A percentile compares a stretch with the other conserved stretches of the same genome.
Conservation (phyloP, 2,329 filamentous ascomycete species). For the Fusarium beomiforme region DNA sequence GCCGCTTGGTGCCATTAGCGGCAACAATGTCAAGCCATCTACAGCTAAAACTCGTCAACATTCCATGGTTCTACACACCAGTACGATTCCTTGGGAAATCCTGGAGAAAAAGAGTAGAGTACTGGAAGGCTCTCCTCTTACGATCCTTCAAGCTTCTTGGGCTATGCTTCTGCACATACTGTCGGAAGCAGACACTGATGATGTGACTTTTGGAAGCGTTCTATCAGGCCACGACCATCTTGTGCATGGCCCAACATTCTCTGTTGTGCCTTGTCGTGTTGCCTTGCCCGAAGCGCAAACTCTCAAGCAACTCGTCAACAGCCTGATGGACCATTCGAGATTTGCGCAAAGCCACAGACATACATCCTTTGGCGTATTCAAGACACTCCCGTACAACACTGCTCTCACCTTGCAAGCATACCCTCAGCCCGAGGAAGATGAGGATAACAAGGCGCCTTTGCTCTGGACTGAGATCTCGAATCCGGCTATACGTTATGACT, state of each 20-base stretch:
- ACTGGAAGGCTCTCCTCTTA: constrained; percentile 4
- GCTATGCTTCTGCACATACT: constrained; percentile 6
- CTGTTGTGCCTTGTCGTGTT: constrained; percentile 16
- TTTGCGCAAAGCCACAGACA: not conserved
- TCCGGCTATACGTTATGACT: constrained; percentile 25
- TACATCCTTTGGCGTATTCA: constrained; percentile 12
- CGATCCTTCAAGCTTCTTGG: constrained; percentile 8
- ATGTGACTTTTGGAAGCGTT: constrained; percentile 6
- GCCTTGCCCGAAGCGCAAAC: not conserved
- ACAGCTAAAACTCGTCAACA: not conserved
- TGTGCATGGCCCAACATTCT: constrained; percentile 14
- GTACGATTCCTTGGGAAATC: not conserved
- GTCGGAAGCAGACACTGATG: constrained; percentile 12
- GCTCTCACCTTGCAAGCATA: constrained; percentile 20
- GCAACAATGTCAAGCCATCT: not conserved
- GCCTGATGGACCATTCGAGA: not conserved
- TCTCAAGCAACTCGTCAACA: not conserved
- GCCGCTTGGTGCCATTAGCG: constrained; percentile 8
- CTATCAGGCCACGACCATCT: not conserved
- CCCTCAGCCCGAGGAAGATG: accelerated
- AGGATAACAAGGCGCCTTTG: accelerated
- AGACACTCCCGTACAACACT: constrained; percentile 25
- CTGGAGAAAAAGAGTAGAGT: constrained; percentile 4
- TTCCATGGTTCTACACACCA: not conserved
- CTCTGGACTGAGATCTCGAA: constrained; percentile 9